A percentile compares a stretch with the other conserved stretches of the same genome.
phyloP scores from a whole-genome alignment of 2,329 filamentous ascomycete genomes.

The Ambrosiella xylebori region DNA sequence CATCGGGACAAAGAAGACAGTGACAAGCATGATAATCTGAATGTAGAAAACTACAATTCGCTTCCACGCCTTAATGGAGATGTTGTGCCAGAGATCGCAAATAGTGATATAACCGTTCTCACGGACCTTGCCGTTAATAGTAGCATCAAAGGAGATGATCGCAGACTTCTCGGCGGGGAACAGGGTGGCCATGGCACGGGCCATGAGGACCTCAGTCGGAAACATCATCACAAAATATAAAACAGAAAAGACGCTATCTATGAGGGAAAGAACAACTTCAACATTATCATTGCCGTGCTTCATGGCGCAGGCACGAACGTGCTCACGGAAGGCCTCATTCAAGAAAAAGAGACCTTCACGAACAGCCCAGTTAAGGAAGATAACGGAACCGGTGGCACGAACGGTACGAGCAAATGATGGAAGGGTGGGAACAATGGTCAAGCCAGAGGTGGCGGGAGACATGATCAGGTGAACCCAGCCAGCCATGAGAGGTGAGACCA shows the following conservation, averaged over 20 bases:
- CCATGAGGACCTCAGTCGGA: slow-evolving; percentile 58
- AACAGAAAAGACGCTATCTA: slow-evolving; percentile 22
- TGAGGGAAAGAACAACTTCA: slow-evolving; percentile 18
- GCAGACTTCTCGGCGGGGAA: slow-evolving; percentile 66
- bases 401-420: slow-evolving; percentile 46
- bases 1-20: slow-evolving; percentile 18
- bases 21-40: slow-evolving; percentile 37
- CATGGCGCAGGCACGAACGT: slow-evolving; percentile 21
- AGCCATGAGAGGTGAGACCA: slow-evolving; percentile 45
- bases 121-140: slow-evolving; percentile 60
- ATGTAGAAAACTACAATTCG: slow-evolving; percentile 51
- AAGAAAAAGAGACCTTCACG: slow-evolving; percentile 31
- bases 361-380: slow-evolving; percentile 43
- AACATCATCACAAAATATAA: slow-evolving; percentile 40
- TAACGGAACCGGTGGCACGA: slow-evolving; percentile 51
- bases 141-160: slow-evolving; percentile 80
- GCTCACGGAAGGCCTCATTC: slow-evolving; percentile 25
- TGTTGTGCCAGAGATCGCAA: slow-evolving; percentile 61
- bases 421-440: slow-evolving; percentile 52
- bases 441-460: slow-evolving; percentile 38
- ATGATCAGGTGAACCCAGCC: slow-evolving; percentile 81
- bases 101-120: slow-evolving; percentile 56
- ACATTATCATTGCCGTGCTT: slow-evolving; percentile 21
- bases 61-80: slow-evolving; percentile 53
- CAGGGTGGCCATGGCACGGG: slow-evolving; percentile 74